A percentile compares a stretch with the other conserved stretches of the same genome.
These are phyloP conservation scores for Hyaloscypha hepaticicola DNA, from an alignment of 495 filamentous ascomycete species.

Conservation along the genomic window DNA sequence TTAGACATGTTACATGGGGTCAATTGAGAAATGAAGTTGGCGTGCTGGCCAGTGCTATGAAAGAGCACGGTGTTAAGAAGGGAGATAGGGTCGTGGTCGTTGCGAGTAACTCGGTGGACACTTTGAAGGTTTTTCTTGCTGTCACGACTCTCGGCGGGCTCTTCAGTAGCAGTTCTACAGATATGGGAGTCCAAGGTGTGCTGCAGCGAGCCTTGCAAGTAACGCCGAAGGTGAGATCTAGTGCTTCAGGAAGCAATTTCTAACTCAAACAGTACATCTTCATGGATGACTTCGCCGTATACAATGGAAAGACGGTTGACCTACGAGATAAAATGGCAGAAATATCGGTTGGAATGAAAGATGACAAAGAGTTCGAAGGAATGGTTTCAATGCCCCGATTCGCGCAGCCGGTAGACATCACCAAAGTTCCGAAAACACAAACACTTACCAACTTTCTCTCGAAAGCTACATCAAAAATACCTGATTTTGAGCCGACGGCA, in stretches of 20 bases:
- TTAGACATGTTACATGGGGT: slow-evolving; percentile 60
- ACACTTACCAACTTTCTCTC: slow-evolving; percentile 55
- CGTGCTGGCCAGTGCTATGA: slow-evolving; percentile 59
- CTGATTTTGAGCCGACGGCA: slow-evolving; percentile 57
- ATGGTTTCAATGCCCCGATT: slow-evolving; percentile 68
- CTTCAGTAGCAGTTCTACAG: slow-evolving; percentile 70
- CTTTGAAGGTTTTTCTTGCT: slow-evolving; percentile 63
- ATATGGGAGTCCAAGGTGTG: slow-evolving; percentile 77
- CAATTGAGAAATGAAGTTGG: slow-evolving; percentile 58
- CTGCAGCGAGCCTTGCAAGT: slow-evolving; percentile 72
- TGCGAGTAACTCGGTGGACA: slow-evolving; percentile 71
- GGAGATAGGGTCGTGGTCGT: slow-evolving; percentile 74
- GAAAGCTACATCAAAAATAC: slow-evolving; percentile 36
- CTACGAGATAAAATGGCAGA: slow-evolving; percentile 69
- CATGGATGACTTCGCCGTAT: slow-evolving; percentile 74
- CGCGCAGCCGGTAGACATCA: slow-evolving; percentile 56
- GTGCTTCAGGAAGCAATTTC: neutral
- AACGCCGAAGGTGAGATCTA: slow-evolving; percentile 47
- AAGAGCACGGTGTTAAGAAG: slow-evolving; percentile 57
- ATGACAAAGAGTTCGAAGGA: slow-evolving; percentile 58
- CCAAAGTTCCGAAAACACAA: slow-evolving; percentile 49
- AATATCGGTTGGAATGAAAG: slow-evolving; percentile 59
- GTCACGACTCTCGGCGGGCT: slow-evolving; percentile 65
- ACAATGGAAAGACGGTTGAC: slow-evolving; percentile 75
- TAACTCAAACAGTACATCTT: slow-evolving; percentile 55